phyloP scores from a whole-genome alignment of 257 asterid species.

The Eustoma russellianum region DNA sequence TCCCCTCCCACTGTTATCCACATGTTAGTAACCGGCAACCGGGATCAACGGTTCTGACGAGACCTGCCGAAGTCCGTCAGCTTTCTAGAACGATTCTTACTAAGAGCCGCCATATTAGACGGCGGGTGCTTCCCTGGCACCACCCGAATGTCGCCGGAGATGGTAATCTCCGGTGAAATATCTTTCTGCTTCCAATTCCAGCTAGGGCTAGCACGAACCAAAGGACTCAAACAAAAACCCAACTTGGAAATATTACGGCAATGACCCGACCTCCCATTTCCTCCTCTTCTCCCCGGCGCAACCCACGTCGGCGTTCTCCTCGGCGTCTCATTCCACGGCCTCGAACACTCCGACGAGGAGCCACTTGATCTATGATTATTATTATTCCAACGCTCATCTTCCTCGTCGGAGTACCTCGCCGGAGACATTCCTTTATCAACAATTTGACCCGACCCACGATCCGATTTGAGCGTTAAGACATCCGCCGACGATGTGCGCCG shows the following conservation, averaged over 20 bases:
- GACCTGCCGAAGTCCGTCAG: conserved; percentile 79
- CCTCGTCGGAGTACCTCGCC: conserved; percentile 38
- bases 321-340: conserved; percentile 64
- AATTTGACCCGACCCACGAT: conserved; percentile 25
- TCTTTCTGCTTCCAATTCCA: conserved; percentile 56
- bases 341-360: conserved; percentile 58
- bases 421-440: conserved; percentile 68
- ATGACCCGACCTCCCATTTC: conserved; percentile 16
- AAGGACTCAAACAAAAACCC: conserved; percentile 63
- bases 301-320: conserved; percentile 36
- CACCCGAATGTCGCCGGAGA: conserved; percentile 42
- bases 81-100: conserved; percentile 81
- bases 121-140: conserved; percentile 31
- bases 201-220: conserved; percentile 74
- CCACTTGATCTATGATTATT: conserved; percentile 63
- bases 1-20: too few species aligned
- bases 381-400: conserved; percentile 51
- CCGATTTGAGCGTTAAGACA: conserved; percentile 29
- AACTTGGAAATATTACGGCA: conserved; percentile 41
- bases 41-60: conserved; percentile 39
- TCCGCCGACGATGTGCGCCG: conserved; percentile 43
- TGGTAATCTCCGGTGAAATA: conserved; percentile 41
- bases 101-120: conserved; percentile 41
- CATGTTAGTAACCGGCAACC: too few species aligned
- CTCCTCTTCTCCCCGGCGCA: conserved; percentile 17